A percentile compares a stretch with the other conserved stretches of the same genome.
phyloP scores from a whole-genome alignment of 2,329 filamentous ascomycete species.

The Plenodomus lindquistii region DNA sequence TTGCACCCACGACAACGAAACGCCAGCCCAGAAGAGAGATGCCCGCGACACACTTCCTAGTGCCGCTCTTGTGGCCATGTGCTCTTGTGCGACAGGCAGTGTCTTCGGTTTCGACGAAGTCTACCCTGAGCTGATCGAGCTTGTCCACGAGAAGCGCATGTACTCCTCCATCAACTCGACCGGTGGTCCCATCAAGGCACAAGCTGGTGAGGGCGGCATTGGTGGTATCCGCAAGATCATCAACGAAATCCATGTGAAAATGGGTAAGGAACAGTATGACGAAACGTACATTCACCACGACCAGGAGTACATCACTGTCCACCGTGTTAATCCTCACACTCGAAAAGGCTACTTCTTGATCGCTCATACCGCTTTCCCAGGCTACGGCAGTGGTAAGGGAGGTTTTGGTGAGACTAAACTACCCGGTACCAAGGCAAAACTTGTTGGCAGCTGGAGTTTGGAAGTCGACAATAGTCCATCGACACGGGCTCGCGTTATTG shows the following conservation, averaged over 20 bases:
- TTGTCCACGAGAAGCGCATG: slow-evolving; percentile 83
- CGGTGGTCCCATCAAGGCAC: slow-evolving; percentile 60
- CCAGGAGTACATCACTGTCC: slow-evolving; percentile 93
- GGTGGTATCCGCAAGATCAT: slow-evolving; percentile 88
- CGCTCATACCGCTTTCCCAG: slow-evolving; percentile 93
- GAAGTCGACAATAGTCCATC: slow-evolving; percentile 81
- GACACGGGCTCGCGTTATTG: slow-evolving; percentile 64
- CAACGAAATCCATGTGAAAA: slow-evolving; percentile 91
- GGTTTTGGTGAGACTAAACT: slow-evolving; percentile 79
- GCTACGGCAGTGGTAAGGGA: slow-evolving; percentile 82
- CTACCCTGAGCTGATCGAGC: slow-evolving; percentile 88
- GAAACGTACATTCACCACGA: slow-evolving; percentile 98
- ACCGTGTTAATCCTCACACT: slow-evolving; percentile 88
- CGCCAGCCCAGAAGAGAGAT: slow-evolving; percentile 91
- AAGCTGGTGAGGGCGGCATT: slow-evolving; percentile 79
- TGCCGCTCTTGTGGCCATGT: slow-evolving; percentile 93
- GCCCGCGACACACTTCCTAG: slow-evolving; percentile 93
- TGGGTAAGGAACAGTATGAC: slow-evolving; percentile 93
- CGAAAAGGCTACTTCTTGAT: slow-evolving; percentile 94
- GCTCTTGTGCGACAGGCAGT: slow-evolving; percentile 88
- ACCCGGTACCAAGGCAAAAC: slow-evolving; percentile 79
- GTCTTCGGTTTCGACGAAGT: slow-evolving; percentile 98
- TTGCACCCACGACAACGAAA: slow-evolving; percentile 98
- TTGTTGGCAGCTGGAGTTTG: slow-evolving; percentile 88
- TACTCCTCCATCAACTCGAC: slow-evolving; percentile 80